phyloP scores from a whole-genome alignment of 2,329 filamentous ascomycete species.

The Thielaviopsis ethacetica region DNA sequence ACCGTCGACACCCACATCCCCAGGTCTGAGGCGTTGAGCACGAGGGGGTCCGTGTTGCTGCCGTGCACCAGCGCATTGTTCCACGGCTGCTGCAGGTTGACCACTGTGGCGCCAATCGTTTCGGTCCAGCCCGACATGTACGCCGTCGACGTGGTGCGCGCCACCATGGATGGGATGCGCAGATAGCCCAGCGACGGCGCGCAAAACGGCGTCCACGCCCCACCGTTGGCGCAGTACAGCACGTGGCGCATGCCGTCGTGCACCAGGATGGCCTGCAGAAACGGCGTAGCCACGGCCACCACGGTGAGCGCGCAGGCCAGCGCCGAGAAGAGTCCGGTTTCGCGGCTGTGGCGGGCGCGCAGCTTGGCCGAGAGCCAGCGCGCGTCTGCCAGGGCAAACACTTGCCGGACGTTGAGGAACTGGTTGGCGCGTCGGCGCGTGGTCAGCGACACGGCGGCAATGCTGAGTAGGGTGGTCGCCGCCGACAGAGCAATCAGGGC shows the following conservation, averaged over 20 bases:
- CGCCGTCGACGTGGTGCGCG: constrained; percentile 4
- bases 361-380: constrained; percentile 5
- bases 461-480: constrained; percentile 1
- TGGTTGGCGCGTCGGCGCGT: constrained; percentile 1
- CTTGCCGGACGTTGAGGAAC: constrained; percentile 6
- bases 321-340: constrained; percentile 5
- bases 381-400: constrained; percentile 9
- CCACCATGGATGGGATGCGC: constrained; percentile 8
- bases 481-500: constrained; percentile 7
- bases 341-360: neutral
- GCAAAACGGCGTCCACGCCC: constrained; percentile 9
- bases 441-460: constrained; percentile 5
- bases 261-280: constrained; percentile 7
- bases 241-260: constrained; percentile 2
- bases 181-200: neutral
- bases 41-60: constrained; percentile 1
- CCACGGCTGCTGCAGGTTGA: constrained; percentile 3
- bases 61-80: constrained; percentile 2
- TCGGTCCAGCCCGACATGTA: constrained; percentile 9
- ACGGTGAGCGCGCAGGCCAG: constrained; percentile 3
- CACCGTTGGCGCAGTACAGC: constrained; percentile 5
- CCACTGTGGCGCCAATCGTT: constrained; percentile 5
- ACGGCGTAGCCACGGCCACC: constrained; percentile 5
- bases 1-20: constrained; percentile 9
- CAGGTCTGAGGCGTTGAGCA: constrained; percentile 5